Conservation (phyloP, 495 filamentous ascomycete species). For the Penicillium soppii region DNA sequence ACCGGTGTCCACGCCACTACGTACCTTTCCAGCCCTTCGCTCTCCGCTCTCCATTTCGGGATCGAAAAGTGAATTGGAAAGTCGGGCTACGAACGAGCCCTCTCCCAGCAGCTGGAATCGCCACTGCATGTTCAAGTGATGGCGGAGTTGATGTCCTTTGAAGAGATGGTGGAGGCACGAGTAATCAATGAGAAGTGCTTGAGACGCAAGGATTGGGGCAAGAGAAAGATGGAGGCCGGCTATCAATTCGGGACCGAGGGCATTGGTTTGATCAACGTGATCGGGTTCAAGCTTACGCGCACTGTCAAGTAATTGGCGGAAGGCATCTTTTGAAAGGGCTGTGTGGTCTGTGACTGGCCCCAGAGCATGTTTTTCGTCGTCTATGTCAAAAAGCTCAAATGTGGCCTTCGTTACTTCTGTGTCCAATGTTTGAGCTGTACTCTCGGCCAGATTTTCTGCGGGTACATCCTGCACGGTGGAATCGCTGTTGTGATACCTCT, state of each 20-base stretch:
- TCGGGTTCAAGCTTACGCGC: constrained; percentile 8
- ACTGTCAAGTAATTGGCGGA: constrained; percentile 26
- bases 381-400: constrained; percentile 43
- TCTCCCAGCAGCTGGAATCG: constrained; percentile 82
- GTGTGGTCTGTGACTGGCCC: constrained; percentile 25
- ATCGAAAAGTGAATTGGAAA: constrained; percentile 83
- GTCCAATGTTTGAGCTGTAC: not conserved
- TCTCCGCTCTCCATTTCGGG: constrained; percentile 81
- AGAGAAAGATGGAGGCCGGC: constrained; percentile 74
- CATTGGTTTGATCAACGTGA: constrained; percentile 4
- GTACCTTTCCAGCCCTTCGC: constrained; percentile 62
- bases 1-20: constrained; percentile 72
- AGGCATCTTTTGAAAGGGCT: constrained; percentile 27
- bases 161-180: constrained; percentile 80
- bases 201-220: constrained; percentile 66
- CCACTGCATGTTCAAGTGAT: constrained; percentile 75
- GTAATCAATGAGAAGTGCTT: constrained; percentile 73
- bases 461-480: not conserved
- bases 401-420: constrained; percentile 18
- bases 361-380: constrained; percentile 24
- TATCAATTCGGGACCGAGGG: constrained; percentile 68
- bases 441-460: not conserved
- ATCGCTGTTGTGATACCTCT: constrained; percentile 33
- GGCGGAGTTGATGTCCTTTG: constrained; percentile 64
- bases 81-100: constrained; percentile 74